A percentile compares a stretch with the other conserved stretches of the same genome.
Conservation (phyloP, 305 asterid species). For the Fraxinus sp. region DNA sequence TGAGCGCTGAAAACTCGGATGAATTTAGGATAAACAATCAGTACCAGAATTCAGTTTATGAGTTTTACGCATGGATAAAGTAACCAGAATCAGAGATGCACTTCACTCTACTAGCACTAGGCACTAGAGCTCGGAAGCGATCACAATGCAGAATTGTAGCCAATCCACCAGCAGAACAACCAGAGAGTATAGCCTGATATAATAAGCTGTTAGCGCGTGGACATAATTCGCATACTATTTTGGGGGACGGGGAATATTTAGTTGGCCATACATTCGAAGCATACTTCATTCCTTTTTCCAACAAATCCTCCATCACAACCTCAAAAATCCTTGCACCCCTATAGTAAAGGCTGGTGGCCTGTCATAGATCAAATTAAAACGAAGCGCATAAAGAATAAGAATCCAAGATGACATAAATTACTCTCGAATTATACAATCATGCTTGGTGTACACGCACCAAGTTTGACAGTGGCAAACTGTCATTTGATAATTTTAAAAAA, state of each 20-base stretch:
- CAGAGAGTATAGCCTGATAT: constrained; percentile 37
- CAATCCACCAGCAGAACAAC: constrained; percentile 48
- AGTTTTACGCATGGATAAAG: constrained; percentile 39
- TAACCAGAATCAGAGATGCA: constrained; percentile 47
- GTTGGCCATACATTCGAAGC: constrained; percentile 28
- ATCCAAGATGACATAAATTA: background rate
- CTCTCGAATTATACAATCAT: background rate
- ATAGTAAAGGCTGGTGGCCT: constrained; percentile 26
- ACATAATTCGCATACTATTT: background rate
- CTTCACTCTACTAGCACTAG: constrained; percentile 27
- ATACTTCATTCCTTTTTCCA: constrained; percentile 28
- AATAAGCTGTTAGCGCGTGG: background rate
- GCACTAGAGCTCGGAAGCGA: constrained; percentile 29
- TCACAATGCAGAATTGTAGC: constrained; percentile 43
- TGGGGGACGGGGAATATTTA: background rate
- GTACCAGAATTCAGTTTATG: background rate
- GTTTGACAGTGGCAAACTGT: too few relatives aligned
- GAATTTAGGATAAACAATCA: background rate
- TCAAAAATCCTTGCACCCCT: constrained; percentile 39
- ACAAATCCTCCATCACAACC: constrained; percentile 24
- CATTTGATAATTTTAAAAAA: too few relatives aligned
- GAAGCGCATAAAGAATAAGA: background rate
- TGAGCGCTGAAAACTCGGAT: background rate
- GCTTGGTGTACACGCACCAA: too few relatives aligned
- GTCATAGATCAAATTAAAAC: background rate